Evolutionary conservation across 2,329 filamentous ascomycete genomes (phyloP).

Genomic region (Ophiocordyceps camponoti-floridani): DNA sequence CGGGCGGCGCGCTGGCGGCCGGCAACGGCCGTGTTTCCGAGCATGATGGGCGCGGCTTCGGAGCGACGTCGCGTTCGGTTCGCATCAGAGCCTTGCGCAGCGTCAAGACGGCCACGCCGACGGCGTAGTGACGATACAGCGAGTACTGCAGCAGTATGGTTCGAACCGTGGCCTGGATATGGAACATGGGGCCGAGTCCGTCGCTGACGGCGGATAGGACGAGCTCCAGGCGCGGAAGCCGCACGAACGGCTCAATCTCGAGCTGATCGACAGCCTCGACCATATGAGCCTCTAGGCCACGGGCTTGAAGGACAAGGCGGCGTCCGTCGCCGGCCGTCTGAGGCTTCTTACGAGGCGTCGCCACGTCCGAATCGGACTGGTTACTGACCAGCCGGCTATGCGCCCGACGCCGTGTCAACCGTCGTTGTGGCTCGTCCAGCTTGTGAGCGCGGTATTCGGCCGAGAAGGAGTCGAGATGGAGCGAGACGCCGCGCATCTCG

Average conservation of each 20-base stretch:
- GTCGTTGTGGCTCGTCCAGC: slow-evolving; percentile 42
- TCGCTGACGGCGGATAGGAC: slow-evolving; percentile 75
- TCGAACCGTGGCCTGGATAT: slow-evolving; percentile 66
- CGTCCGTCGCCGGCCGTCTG: slow-evolving; percentile 55
- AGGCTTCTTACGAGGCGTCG: slow-evolving; percentile 32
- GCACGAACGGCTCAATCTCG: slow-evolving; percentile 73
- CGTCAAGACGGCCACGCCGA: slow-evolving; percentile 65
- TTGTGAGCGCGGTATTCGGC: slow-evolving; percentile 78
- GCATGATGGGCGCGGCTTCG: slow-evolving; percentile 12
- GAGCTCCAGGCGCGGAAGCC: slow-evolving; percentile 72
- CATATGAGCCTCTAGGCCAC: slow-evolving; percentile 76
- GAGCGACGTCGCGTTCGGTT: slow-evolving; percentile 25
- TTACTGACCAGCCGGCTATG: slow-evolving; percentile 49
- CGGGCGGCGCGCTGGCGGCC: slow-evolving; percentile 10
- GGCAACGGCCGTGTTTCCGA: slow-evolving; percentile 6
- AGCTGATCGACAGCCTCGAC: slow-evolving; percentile 74
- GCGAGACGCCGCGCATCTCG: slow-evolving; percentile 61
- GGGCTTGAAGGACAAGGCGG: slow-evolving; percentile 60
- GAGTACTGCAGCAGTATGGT: slow-evolving; percentile 78
- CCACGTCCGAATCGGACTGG: slow-evolving; percentile 48
- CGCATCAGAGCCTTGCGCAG: slow-evolving; percentile 51
- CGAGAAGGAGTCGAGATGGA: slow-evolving; percentile 78
- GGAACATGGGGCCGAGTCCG: slow-evolving; percentile 70
- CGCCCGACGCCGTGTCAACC: slow-evolving; percentile 48
- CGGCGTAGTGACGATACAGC: slow-evolving; percentile 78